A percentile compares a stretch with the other conserved stretches of the same genome.
These are phyloP conservation scores for Pseudocercospora ulei DNA, from an alignment of 2,329 filamentous ascomycete species.

Conservation along the genomic window DNA sequence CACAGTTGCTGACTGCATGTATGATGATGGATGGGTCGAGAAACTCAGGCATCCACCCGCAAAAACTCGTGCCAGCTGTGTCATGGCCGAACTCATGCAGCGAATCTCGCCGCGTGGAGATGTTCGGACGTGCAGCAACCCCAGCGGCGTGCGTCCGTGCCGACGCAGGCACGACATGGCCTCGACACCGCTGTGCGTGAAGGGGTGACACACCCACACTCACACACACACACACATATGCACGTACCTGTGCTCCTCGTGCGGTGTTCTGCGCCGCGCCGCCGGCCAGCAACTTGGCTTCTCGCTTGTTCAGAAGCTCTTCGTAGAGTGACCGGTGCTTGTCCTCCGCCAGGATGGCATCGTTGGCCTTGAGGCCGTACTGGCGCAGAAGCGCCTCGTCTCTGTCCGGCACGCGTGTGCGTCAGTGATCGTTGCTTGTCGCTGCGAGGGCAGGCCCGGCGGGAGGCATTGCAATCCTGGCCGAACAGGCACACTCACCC, in stretches of 20 bases:
- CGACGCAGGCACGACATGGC: no score
- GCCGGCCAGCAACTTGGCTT: conserved; percentile 89
- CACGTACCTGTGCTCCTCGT: conserved; percentile 66
- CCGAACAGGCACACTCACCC: conserved; percentile 46
- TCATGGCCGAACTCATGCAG: conserved; percentile 1
- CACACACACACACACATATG: no score
- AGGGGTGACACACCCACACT: no score
- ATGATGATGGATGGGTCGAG: neutral
- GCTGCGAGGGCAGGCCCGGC: neutral
- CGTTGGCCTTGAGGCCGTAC: conserved; percentile 89
- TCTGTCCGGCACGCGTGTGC: conserved; percentile 40
- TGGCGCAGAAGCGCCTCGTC: conserved; percentile 78
- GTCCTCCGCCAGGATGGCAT: conserved; percentile 90
- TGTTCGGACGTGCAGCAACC: neutral
- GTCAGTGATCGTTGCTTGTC: conserved; percentile 26
- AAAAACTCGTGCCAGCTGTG: conserved; percentile 8
- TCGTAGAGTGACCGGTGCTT: conserved; percentile 86
- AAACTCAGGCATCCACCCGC: conserved; percentile 3
- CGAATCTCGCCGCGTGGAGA: neutral
- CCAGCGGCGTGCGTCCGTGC: no score
- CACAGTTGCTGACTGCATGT: neutral
- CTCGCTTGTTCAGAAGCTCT: conserved; percentile 82
- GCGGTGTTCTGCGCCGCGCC: conserved; percentile 97
- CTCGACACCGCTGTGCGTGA: no score
- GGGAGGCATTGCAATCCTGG: no score